Conservation (phyloP, 2,329 filamentous ascomycete genomes). For the Massarina eburnea region DNA sequence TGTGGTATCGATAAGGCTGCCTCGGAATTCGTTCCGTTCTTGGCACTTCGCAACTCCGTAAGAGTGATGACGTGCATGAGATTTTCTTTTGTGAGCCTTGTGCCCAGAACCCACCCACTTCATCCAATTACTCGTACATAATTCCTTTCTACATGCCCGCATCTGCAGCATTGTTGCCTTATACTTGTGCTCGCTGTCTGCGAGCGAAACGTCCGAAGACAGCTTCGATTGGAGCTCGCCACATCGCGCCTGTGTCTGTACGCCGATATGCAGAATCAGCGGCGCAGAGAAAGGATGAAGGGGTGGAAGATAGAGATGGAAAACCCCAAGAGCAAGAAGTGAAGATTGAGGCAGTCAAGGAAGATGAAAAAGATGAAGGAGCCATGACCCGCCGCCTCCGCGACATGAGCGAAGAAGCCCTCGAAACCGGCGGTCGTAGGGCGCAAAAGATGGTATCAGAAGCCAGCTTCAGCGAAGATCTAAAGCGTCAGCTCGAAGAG, state of each 20-base stretch:
- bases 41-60: constrained; percentile 6
- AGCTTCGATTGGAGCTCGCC: constrained; percentile 9
- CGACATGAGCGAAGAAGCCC: constrained; percentile 61
- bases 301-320: neutral
- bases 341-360: neutral
- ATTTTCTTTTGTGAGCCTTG: constrained; percentile 5
- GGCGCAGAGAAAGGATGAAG: constrained; percentile 13
- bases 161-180: constrained; percentile 19
- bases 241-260: constrained; percentile 9
- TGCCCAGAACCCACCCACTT: neutral
- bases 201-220: constrained; percentile 29
- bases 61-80: constrained; percentile 18
- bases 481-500: constrained; percentile 61
- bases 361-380: constrained; percentile 43
- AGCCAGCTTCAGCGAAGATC: constrained; percentile 63
- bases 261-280: constrained; percentile 27
- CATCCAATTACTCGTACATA: constrained; percentile 2
- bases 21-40: constrained; percentile 7
- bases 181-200: constrained; percentile 45
- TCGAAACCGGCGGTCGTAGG: constrained; percentile 57
- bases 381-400: constrained; percentile 61
- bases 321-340: neutral
- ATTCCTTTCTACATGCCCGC: constrained; percentile 31
- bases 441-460: constrained; percentile 61
- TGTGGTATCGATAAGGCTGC: neutral